Evolutionary conservation across 352 stramenopile genomes (phyloP).

Genomic region (Phytophthora pinifolia): DNA sequence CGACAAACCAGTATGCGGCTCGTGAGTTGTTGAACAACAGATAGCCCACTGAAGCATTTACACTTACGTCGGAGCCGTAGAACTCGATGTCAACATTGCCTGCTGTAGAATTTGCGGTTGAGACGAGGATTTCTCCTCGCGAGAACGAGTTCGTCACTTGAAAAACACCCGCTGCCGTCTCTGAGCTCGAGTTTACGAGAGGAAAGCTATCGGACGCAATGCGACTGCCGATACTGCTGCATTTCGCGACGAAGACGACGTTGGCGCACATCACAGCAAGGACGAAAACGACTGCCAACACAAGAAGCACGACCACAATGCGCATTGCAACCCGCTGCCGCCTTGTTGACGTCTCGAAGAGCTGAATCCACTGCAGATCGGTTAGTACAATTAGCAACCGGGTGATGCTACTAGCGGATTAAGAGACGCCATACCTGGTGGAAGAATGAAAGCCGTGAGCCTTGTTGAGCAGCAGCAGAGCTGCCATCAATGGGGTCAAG

Average conservation of each 20-base stretch:
- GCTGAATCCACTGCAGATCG: constrained; percentile 43
- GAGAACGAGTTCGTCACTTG: constrained; percentile 45
- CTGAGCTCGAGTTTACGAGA: constrained; percentile 31
- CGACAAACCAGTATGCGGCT: neutral
- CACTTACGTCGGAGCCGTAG: constrained; percentile 46
- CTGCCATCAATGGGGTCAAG: constrained; percentile 11
- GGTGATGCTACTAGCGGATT: neutral
- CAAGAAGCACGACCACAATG: constrained; percentile 42
- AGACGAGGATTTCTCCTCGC: constrained; percentile 40
- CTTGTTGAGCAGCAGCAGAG: neutral
- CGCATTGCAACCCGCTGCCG: constrained; percentile 68
- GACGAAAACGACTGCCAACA: constrained; percentile 55
- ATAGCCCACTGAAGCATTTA: neutral
- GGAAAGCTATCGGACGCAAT: constrained; percentile 42
- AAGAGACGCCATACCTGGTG: constrained; percentile 23
- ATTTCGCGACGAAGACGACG: constrained; percentile 70
- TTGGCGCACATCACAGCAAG: constrained; percentile 57
- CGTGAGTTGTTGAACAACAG: neutral
- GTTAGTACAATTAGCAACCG: neutral
- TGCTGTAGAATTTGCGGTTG: constrained; percentile 7
- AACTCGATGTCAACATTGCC: constrained; percentile 41
- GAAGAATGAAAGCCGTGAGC: constrained; percentile 19
- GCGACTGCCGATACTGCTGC: constrained; percentile 58
- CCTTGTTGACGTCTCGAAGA: constrained; percentile 65
- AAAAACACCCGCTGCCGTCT: constrained; percentile 17